Base-by-base conservation (phyloP, 2,329 filamentous ascomycete genomes). In the Chrysoporthe deuterocubensis region DNA sequence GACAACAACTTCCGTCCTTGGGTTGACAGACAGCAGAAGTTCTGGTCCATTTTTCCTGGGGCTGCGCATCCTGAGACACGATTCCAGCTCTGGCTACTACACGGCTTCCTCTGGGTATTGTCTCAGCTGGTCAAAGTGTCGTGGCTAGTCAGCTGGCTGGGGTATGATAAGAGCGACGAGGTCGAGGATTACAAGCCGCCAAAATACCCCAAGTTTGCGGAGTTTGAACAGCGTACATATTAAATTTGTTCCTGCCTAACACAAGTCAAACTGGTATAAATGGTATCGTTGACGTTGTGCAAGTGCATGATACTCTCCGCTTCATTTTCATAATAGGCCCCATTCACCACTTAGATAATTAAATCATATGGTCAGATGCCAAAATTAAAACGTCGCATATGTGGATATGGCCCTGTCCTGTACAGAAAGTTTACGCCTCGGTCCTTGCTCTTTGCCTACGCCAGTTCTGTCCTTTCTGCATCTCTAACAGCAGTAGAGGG, bases 1-100 rank as follows among this genome's bases (percentile, higher is more conserved):
- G 81, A 85, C 62, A 65, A 71, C 18, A 74, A 72, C 2, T 76
- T 86, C 60, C 73, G 77, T 8, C 83, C 83, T 0, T 82, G 83
- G 64, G 77, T 86, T 32, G 72, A 77, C 8, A 74, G 79, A 16
- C 73, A 78, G 1, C 83, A 85, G 67, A 75, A 21, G 7, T 21
- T 21, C n/a, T 26, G 37, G 57, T 21, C 34, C 11, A n/a, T 40
- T n/a, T 21, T 43, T n/a, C 34, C 37, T 1, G 40, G 37, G 3
- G 37, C 11, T 32, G n/a, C 11, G 37, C 57, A 59, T 43, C 57
- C 57, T 6, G 18, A 42, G 14, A 21, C 37, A 21, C 34, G 57
- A 2, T 13, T 26, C 5, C 34, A 43, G 13, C 18, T 42, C 18
- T 59, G 57, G 57, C 34, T 59, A 14, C 14, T 59, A 37, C 57